Evolutionary conservation across 441 rosid genomes (phyloP).

Genomic region (Erysimum cheiri): DNA sequence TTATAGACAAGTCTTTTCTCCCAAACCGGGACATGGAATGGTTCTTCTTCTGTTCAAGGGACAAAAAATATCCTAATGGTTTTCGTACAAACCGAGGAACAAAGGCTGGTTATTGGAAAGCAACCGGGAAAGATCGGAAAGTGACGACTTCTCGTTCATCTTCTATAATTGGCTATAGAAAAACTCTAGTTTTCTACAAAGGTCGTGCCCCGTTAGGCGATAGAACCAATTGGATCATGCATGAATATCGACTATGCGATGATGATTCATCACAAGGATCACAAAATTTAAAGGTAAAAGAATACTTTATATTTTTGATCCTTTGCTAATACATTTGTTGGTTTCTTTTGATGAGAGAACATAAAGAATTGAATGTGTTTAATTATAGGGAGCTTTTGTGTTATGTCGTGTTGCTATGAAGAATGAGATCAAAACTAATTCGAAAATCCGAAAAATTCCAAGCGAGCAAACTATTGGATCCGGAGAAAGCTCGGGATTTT

Average conservation of each 20-base stretch:
- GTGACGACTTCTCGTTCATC: conserved; percentile 60
- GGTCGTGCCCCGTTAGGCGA: conserved; percentile 89
- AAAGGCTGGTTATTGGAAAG: conserved; percentile 80
- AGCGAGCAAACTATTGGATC: conserved; percentile 56
- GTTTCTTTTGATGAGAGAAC: background rate
- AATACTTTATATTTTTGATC: background rate
- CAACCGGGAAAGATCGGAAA: conserved; percentile 82
- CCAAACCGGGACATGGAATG: conserved; percentile 82
- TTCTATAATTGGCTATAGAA: conserved; percentile 58
- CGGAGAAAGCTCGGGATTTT: conserved; percentile 54
- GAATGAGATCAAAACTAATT: conserved; percentile 54
- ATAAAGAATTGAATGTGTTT: background rate
- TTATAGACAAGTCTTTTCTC: conserved; percentile 68
- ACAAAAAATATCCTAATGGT: conserved; percentile 82
- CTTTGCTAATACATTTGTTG: background rate
- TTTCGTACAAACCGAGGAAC: conserved; percentile 84
- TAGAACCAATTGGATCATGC: conserved; percentile 82
- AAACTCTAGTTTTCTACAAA: conserved; percentile 79
- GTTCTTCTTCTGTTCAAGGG: conserved; percentile 80
- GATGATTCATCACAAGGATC: conserved; percentile 53
- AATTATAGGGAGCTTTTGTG: conserved; percentile 67
- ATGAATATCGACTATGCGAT: conserved; percentile 80
- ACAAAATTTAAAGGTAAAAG: conserved; percentile 54
- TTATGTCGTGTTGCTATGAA: conserved; percentile 77
- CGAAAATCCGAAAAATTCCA: conserved; percentile 19